Base-by-base conservation (phyloP, 2,329 filamentous ascomycete species). In the Ascochyta pisi region DNA sequence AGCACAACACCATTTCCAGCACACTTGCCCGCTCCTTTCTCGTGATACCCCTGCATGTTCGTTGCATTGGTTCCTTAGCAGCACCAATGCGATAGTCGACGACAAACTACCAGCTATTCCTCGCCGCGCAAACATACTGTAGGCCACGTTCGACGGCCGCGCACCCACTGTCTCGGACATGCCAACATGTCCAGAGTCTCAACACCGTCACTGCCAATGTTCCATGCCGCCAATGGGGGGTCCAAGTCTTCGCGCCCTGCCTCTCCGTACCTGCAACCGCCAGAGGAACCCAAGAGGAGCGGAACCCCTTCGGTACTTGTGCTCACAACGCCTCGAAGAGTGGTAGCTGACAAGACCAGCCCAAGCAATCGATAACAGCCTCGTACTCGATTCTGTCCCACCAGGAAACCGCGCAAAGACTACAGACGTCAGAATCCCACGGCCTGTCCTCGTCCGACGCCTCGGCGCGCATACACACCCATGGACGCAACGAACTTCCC, bases 401-500 rank as follows among this genome's bases (percentile, higher is more conserved):
- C 19, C 83, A 88, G 70, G 90, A 96, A 76, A 89, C 90, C 10
- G 92, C 92, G 40, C 82, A 87, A 50, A 87, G 86, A 62, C 81
- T 98, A 50, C 84, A 88, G 62, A 96, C 94, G 4, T 97, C 93
- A n/a, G 80, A 96, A 24, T 86, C 83, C 13, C 84, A 91, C 69
- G 95, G 95, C 48, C 84, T 99, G 13, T 87, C 91, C 5, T 88
- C 91, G 0, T 84, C 87, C 40, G 92, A 96, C 76, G 95, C 93
- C 33, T 83, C 92, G 57, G 85, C 89, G 52, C 87, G 94, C 70
- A 83, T 96, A 58, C 85, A 89, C 70, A 86, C 89, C 61, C 86
- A 95, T 79, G 95, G 95, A 29, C 88, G 90, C 26, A 99, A 99
- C 77, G 95, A 99, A 77, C 89, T 99, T 34, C 92, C 95, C 6